Base-by-base conservation (phyloP, 441 rosid genomes). In the Gossypium lobatum region DNA sequence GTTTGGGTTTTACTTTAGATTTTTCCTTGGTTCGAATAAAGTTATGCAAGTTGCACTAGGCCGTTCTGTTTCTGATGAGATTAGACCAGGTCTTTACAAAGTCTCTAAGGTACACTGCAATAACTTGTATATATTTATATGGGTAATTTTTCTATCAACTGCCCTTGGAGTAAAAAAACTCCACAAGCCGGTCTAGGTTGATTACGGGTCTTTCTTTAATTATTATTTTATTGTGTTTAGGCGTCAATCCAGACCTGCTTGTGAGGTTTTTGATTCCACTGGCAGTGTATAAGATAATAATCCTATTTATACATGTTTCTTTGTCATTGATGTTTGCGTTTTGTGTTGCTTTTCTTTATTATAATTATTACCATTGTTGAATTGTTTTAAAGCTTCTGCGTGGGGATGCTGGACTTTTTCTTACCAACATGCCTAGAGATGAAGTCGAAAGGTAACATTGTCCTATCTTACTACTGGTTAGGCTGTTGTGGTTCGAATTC, bases 41-140 rank as follows among this genome's bases (percentile, higher is more conserved):
- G 99, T 93, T 23, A 95, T 93, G 98, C 98, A 93, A 73, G 93
- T 95, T 64, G 88, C 99, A 65, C 80, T 95, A 31, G 99, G 98
- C 64, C 97, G 98, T 52, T 88, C 93, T 21, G 88, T 75, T 84
- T 82, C 97, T 28, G 95, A 91, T 80, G 99, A 93, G 84, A 73
- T 87, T 71, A 84, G 91, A 79, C 86, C 95, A 0, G 91, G 97
- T 13, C 76, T 92, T 79, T 79, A 79, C 74, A 93, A 88, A 83
- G 91, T 81, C 66, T 92, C 99, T 45, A 95, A 90, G 94, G 76
- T 34, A 25, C 3, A 55, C 17, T 71, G 45, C 39, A 28, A 11
- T 39, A 4, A 10, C 53, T 65, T 59, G 6, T 59, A 8, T 55
- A 3, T 20, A 4, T 55, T 5, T 18, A 6, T 18, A 10, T 54